Conservation (phyloP, 345 rosid species). For the Carallia pectinifolia region DNA sequence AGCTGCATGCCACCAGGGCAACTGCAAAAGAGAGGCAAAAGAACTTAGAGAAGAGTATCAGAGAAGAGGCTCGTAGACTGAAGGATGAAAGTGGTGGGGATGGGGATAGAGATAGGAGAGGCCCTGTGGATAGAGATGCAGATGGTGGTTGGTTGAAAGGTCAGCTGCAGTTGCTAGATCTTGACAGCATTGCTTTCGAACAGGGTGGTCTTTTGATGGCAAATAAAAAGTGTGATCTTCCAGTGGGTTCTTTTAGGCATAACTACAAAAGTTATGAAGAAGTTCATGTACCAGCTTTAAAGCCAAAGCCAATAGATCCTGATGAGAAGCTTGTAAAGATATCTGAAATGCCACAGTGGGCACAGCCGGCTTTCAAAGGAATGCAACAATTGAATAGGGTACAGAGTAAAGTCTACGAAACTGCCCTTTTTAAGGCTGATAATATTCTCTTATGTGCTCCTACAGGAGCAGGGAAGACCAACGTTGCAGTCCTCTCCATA, state of each 20-base stretch:
- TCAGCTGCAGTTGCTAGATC: slow-evolving; percentile 80
- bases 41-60: slow-evolving; percentile 84
- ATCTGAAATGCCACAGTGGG: slow-evolving; percentile 87
- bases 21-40: slow-evolving; percentile 96
- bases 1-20: slow-evolving; percentile 90
- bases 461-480: slow-evolving; percentile 97
- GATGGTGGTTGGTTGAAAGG: slow-evolving; percentile 83
- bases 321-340: slow-evolving; percentile 77
- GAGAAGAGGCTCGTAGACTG: slow-evolving; percentile 89
- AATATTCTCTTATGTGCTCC: slow-evolving; percentile 95
- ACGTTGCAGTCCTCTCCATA: slow-evolving; percentile 93
- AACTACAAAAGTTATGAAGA: slow-evolving; percentile 80
- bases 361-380: slow-evolving; percentile 90
- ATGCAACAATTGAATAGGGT: slow-evolving; percentile 92
- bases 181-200: slow-evolving; percentile 71
- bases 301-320: slow-evolving; percentile 52
- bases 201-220: slow-evolving; percentile 94
- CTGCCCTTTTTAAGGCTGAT: slow-evolving; percentile 74
- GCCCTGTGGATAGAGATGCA: slow-evolving; percentile 57
- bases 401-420: slow-evolving; percentile 84
- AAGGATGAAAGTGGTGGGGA: slow-evolving; percentile 78
- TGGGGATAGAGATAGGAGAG: slow-evolving; percentile 59
- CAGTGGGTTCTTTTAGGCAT: slow-evolving; percentile 65
- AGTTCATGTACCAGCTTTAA: slow-evolving; percentile 85
- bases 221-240: slow-evolving; percentile 82